Evolutionary conservation across 1,139 yeast species (phyloP).

Genomic region (Geotrichum klebahnii): DNA sequence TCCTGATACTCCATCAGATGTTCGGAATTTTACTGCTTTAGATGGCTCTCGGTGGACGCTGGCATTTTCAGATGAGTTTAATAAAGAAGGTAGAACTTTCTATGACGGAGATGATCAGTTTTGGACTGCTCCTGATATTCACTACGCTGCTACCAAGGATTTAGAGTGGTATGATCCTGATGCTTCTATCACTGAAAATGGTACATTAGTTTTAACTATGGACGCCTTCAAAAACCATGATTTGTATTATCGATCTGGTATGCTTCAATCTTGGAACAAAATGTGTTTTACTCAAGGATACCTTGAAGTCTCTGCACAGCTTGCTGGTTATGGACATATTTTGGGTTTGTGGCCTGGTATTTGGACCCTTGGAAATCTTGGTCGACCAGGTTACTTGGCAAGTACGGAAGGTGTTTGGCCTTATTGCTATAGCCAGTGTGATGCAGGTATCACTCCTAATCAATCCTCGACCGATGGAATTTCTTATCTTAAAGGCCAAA

Average conservation of each 20-base stretch:
- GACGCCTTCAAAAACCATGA: slow-evolving; percentile 72
- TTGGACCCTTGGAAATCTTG: slow-evolving; percentile 85
- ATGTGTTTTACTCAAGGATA: slow-evolving; percentile 75
- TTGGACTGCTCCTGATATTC: slow-evolving; percentile 70
- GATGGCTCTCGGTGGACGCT: slow-evolving; percentile 64
- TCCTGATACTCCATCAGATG: slow-evolving; percentile 69
- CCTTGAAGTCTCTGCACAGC: slow-evolving; percentile 62
- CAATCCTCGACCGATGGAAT: slow-evolving; percentile 80
- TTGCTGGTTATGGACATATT: slow-evolving; percentile 66
- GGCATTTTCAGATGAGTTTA: slow-evolving; percentile 80
- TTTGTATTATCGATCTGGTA: slow-evolving; percentile 72
- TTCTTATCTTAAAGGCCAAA: slow-evolving; percentile 74
- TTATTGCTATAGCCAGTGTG: slow-evolving; percentile 74
- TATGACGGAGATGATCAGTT: slow-evolving; percentile 82
- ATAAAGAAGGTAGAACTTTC: slow-evolving; percentile 76
- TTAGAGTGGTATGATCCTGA: slow-evolving; percentile 89
- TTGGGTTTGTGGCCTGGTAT: slow-evolving; percentile 87
- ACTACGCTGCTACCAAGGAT: slow-evolving; percentile 77
- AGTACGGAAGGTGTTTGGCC: slow-evolving; percentile 91
- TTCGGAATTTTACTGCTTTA: slow-evolving; percentile 44
- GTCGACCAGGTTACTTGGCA: slow-evolving; percentile 76
- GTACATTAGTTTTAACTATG: slow-evolving; percentile 60
- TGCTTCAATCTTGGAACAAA: slow-evolving; percentile 83
- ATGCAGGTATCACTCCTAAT: slow-evolving; percentile 83
- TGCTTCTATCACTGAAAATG: slow-evolving; percentile 64